Evolutionary conservation across 164 flowering plant species (phyloP).

Genomic region (Brasenia schreberi): DNA sequence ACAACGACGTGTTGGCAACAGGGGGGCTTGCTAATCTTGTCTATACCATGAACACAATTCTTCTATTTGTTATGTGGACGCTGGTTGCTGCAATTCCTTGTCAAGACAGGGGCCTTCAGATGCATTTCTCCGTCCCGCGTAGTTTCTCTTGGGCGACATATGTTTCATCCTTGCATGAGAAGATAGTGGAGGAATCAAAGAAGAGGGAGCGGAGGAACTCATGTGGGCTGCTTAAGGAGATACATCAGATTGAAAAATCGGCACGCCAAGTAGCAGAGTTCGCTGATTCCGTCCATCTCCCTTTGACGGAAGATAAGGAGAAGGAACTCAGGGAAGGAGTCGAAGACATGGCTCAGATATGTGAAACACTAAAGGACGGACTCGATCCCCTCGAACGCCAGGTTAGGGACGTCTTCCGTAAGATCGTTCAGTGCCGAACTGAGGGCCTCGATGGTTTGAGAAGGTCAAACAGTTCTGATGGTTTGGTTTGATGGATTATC

Average conservation of each 20-base stretch:
- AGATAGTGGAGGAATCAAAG: conserved; percentile 75
- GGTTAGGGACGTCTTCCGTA: conserved; percentile 79
- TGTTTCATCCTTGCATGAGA: conserved; percentile 51
- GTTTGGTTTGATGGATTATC: conserved; percentile 2
- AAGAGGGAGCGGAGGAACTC: conserved; percentile 58
- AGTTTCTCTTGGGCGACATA: conserved; percentile 57
- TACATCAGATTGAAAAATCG: conserved; percentile 59
- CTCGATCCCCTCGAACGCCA: conserved; percentile 73
- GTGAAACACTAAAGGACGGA: conserved; percentile 40
- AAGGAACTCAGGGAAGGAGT: conserved; percentile 46
- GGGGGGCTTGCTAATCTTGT: conserved; percentile 55
- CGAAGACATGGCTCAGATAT: conserved; percentile 33
- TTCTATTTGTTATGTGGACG: conserved; percentile 77
- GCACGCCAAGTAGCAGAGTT: conserved; percentile 42
- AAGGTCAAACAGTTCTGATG: conserved; percentile 20
- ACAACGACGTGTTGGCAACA: conserved; percentile 43
- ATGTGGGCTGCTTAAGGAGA: conserved; percentile 70
- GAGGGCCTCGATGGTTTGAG: conserved; percentile 63
- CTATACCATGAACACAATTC: conserved; percentile 54
- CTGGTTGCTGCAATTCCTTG: conserved; percentile 95
- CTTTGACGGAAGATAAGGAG: conserved; percentile 49
- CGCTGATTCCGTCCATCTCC: conserved; percentile 51
- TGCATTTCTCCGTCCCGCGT: conserved; percentile 51
- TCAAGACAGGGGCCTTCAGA: conserved; percentile 85
- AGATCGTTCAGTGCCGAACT: conserved; percentile 63